Base-by-base conservation (phyloP, 805 yeast genomes). In the Pichia membranifaciens region DNA sequence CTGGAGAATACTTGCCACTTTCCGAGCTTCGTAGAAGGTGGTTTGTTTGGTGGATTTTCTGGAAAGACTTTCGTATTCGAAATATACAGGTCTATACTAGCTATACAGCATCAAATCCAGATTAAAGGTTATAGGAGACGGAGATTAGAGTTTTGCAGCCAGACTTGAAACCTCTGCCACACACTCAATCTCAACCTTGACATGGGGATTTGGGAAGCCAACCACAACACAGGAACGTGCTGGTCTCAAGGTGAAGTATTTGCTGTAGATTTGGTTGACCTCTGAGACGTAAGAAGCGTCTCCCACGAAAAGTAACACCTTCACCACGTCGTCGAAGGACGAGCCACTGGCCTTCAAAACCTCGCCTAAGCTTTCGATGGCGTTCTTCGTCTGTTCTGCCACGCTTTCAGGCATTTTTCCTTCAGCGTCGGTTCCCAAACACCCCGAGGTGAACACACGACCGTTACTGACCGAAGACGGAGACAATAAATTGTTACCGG, bases 211-310 rank as follows among this genome's bases (percentile, higher is more conserved):
- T 64, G 75, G 75, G 60, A 77, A 76, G 6, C 69, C 73, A 36
- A 72, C 80, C 44, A 77, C 68, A 29, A 77, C 68, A 58, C 79
- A 74, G 44, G 74, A 68, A 61, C 82, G 68, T 5, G 79, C 78
- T n/a, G 82, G 82, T 52, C 67, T 67, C 35, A 67, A 67, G 2
- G 72, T 68, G 61, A 77, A 76, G 55, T 71, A 67, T 51, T 71
- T 64, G 13, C 65, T 69, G 54, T 76, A 78, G 29, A 76, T 66
- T 41, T 68, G 60, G 60, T 76, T 77, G 48, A 77, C 70, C 15
- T 54, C 61, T 9, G 68, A 55, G 17, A 74, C 69, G 52, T 72
- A 69, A 25, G 66, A 62, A n/a, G 69, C 69, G 51, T 76, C 72
- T 13, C 71, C 62, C 46, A 78, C 69, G 53, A 76, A 75, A 56